Conservation (phyloP, 306 rosid genomes). For the Acacia crassicarpa region DNA sequence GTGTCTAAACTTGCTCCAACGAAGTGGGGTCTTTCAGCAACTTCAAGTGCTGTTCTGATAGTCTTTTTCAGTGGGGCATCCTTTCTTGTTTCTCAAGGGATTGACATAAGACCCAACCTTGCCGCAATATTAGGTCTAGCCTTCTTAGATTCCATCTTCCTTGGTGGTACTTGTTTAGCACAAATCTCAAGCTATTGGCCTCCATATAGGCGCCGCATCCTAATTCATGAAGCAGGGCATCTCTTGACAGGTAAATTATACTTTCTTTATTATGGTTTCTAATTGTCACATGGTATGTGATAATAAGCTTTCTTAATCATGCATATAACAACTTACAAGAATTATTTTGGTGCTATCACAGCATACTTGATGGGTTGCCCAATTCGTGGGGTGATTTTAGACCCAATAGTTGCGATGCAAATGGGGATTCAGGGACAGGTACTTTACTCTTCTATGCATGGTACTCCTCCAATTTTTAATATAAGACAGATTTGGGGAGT, state of each 20-base stretch:
- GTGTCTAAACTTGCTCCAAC: slow-evolving; percentile 85
- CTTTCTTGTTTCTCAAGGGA: slow-evolving; percentile 75
- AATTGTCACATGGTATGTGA: neutral
- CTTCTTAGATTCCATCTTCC: slow-evolving; percentile 69
- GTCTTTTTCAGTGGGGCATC: slow-evolving; percentile 79
- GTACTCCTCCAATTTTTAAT: neutral
- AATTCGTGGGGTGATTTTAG: slow-evolving; percentile 90
- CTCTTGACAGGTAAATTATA: slow-evolving; percentile 58
- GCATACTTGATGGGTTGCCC: slow-evolving; percentile 97
- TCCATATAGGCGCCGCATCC: slow-evolving; percentile 78
- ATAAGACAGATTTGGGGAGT: too few relatives aligned
- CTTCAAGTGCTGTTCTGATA: slow-evolving; percentile 57
- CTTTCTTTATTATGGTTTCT: slow-evolving; percentile 15
- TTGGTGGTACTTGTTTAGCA: slow-evolving; percentile 92
- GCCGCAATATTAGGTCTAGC: slow-evolving; percentile 76
- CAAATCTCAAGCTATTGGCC: slow-evolving; percentile 98
- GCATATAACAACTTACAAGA: slow-evolving; percentile 23
- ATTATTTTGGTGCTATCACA: slow-evolving; percentile 41
- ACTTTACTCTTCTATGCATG: slow-evolving; percentile 29
- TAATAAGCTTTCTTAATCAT: neutral
- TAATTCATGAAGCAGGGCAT: slow-evolving; percentile 97
- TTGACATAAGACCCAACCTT: slow-evolving; percentile 89
- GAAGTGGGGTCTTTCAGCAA: slow-evolving; percentile 92
- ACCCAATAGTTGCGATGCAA: slow-evolving; percentile 94
- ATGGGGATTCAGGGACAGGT: slow-evolving; percentile 99